Evolutionary conservation across 2,329 filamentous ascomycete genomes (phyloP).

Genomic region (Davidsoniella eucalypti): DNA sequence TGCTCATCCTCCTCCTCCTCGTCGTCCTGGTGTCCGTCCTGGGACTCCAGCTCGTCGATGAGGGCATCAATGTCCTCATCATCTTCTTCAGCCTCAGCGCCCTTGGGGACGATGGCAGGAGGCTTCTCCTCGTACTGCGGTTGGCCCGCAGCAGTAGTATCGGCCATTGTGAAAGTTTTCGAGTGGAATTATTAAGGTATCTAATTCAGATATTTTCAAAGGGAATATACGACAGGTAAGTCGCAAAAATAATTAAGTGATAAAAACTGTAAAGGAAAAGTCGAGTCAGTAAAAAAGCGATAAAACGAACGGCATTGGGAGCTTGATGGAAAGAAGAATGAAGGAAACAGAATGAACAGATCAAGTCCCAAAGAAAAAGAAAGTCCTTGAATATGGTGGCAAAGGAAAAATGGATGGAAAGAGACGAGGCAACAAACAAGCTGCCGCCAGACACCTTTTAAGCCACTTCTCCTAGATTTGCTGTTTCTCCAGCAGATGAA

Average conservation of each 20-base stretch:
- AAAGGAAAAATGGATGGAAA: not conserved
- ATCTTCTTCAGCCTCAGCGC: conserved; percentile 45
- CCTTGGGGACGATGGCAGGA: conserved; percentile 20
- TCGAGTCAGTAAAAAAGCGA: not conserved
- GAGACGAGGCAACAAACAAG: too few relatives aligned
- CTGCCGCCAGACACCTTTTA: too few relatives aligned
- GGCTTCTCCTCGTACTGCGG: conserved; percentile 49
- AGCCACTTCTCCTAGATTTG: too few relatives aligned
- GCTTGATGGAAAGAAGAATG: not conserved
- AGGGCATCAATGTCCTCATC: conserved; percentile 74
- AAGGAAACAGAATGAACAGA: not conserved
- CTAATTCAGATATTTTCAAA: conserved; percentile 12
- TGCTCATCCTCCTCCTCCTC: conserved; percentile 41
- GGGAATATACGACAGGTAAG: conserved; percentile 14
- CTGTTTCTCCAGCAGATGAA: not conserved
- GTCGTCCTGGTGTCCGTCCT: conserved; percentile 52
- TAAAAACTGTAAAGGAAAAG: conserved; percentile 5
- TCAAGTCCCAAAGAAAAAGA: too few relatives aligned
- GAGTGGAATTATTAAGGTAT: conserved; percentile 10
- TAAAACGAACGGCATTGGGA: not conserved
- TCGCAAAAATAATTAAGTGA: conserved; percentile 14
- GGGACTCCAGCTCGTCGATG: conserved; percentile 73
- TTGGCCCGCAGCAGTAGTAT: conserved; percentile 33
- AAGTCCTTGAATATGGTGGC: too few relatives aligned
- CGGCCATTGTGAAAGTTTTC: conserved; percentile 31